Evolutionary conservation across 1,139 yeast species (phyloP), one percentile per base, ranked within the genome.

Genomic region (Nakaseomyces uthaithaninus): DNA sequence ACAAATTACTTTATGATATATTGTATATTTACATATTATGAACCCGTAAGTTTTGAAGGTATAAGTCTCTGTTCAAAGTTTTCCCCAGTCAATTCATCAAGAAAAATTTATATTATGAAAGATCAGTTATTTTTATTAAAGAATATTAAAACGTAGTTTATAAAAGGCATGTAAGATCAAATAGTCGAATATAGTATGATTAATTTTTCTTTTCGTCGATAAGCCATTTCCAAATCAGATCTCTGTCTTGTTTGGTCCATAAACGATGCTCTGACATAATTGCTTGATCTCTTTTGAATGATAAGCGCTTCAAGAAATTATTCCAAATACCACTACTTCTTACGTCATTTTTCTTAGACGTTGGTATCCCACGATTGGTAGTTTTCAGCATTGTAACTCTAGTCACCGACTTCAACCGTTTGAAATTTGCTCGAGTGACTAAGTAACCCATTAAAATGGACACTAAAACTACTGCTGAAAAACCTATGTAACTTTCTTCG

Each of bases 181-280:
- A 22, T 22, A 11, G 11, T 8, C 11, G 11, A 8, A 8, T 22
- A 22, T 22, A n/a, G 17, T 5, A 12, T 6, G 22, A 7, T 42
- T 49, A 57, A 31, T 60, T 59, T 47, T 62, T 62, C 56, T 75
- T 75, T 42, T 77, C 79, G 41, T 77, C 80, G 37, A 77, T 72
- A 45, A 81, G 67, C 89, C 85, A 80, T 51, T 79, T 72, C 89
- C 89, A 80, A 6, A 80, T 73, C 36, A 74, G 69, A 46, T 78
- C 84, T 49, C 76, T 66, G 23, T 52, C 54, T 41, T 77, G 78
- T 43, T 65, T 67, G 51, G 18, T 73, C 51, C 37, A 49, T 16
- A 16, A 33, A 16, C 18, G 33, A 11, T 28, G 33, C 12, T 17
- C 22, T 3, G 14, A 25, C 4, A 19, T 11, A 27, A 30, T 33